Conservation (phyloP, 73 alveolate species). For the Urostyla sp. region DNA sequence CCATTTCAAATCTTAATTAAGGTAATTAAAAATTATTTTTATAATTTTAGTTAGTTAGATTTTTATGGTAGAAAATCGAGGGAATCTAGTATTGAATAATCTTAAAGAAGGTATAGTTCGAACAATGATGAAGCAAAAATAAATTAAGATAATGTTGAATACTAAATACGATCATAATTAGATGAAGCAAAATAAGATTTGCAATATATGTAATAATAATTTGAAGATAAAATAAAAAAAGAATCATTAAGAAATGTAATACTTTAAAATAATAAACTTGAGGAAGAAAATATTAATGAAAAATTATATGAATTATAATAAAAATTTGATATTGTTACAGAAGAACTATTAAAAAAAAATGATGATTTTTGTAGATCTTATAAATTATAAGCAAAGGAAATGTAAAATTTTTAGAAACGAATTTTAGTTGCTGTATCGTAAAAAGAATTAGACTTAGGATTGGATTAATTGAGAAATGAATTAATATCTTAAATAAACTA, state of each 20-base stretch:
- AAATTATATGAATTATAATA: neutral
- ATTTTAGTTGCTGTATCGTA: neutral
- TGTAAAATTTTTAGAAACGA: neutral
- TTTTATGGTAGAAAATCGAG: constrained; percentile 41
- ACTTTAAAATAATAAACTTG: constrained; percentile 22
- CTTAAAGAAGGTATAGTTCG: constrained; percentile 1
- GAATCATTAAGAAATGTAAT: constrained; percentile 18
- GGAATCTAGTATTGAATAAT: neutral
- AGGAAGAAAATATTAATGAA: neutral
- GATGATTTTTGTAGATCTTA: constrained; percentile 31
- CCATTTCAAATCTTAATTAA: constrained; percentile 33
- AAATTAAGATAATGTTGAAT: constrained; percentile 26
- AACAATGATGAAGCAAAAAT: neutral
- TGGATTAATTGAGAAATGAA: constrained; percentile 16
- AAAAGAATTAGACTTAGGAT: constrained; percentile 32
- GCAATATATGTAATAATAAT: neutral
- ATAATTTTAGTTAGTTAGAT: constrained; percentile 9
- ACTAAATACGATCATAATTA: constrained; percentile 12
- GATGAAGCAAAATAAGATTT: constrained; percentile 40
- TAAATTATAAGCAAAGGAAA: constrained; percentile 3
- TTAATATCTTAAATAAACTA: neutral
- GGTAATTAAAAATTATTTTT: neutral
- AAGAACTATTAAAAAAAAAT: constrained; percentile 31
- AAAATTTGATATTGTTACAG: constrained; percentile 9
- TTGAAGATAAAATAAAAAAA: neutral